Evolutionary conservation across 306 rosid genomes (phyloP).

Genomic region (Biancaea sappan): DNA sequence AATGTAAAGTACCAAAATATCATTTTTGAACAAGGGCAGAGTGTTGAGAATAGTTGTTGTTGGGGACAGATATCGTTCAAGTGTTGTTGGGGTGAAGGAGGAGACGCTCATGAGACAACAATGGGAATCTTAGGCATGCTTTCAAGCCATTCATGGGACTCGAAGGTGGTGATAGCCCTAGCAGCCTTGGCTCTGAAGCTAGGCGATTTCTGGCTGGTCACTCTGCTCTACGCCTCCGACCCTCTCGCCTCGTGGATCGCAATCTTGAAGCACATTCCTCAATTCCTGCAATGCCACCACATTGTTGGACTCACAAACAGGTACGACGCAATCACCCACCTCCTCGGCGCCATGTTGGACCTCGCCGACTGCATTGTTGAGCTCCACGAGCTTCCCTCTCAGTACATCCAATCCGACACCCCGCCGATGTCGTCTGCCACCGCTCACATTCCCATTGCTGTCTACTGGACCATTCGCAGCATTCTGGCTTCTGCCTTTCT

Average conservation of each 20-base stretch:
- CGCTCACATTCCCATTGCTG: constrained; percentile 55
- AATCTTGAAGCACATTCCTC: constrained; percentile 50
- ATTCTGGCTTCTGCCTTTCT: constrained; percentile 58
- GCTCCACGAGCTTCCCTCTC: constrained; percentile 52
- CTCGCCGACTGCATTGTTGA: constrained; percentile 56
- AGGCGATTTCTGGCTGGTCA: constrained; percentile 62
- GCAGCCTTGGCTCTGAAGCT: constrained; percentile 63
- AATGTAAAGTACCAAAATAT: too few species aligned
- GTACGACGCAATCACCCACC: constrained; percentile 25
- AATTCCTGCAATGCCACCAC: background rate
- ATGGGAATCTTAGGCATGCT: constrained; percentile 52
- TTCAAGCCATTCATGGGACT: constrained; percentile 68
- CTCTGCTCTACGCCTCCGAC: constrained; percentile 46
- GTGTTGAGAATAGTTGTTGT: too few species aligned
- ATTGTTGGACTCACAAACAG: background rate
- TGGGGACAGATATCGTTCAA: constrained; percentile 57
- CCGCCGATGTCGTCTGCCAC: background rate
- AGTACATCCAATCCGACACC: background rate
- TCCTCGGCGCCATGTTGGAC: constrained; percentile 51
- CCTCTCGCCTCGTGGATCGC: constrained; percentile 60
- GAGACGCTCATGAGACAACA: constrained; percentile 59
- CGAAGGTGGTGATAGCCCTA: constrained; percentile 62
- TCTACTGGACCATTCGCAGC: constrained; percentile 73
- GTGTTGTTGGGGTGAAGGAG: constrained; percentile 49
- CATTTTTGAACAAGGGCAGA: too few species aligned